Base-by-base conservation (phyloP, 345 rosid genomes). In the Sonneratia caseolaris region DNA sequence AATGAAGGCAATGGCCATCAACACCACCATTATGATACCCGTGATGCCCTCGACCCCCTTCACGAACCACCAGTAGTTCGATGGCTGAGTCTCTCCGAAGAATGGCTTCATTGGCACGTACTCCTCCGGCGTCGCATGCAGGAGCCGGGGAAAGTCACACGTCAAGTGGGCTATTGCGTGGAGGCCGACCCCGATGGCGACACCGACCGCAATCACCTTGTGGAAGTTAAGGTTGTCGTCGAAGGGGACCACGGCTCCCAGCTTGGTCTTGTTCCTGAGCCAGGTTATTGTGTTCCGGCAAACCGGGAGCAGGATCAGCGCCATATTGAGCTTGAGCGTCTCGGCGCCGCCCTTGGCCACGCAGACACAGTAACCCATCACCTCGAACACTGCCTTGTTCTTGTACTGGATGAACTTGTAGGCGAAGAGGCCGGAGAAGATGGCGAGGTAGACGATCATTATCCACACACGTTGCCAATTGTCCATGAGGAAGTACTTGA, bases 291-390 rank as follows among this genome's bases (percentile, higher is more conserved):
- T 90, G 76, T 92, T 92, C 3, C 97, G 82, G 79, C 96, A 92
- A 15, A 90, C 91, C 3, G 97, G 96, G 4, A 90, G 71, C 40
- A 92, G 73, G 62, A 92, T 90, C 71, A 92, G 80, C 42, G 96
- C 96, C 97, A 92, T 92, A 79, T 92, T 92, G 90, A 92, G 87
- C 69, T 90, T 92, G 38, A 82, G 87, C 0, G 89, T 90, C 85
- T 92, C 98, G 1, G 94, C 98, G 14, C 92, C 92, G 32, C 98
- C 96, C 75, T 92, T 90, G 42, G 98, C 98, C 3, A 90, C 40
- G 69, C 91, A 84, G 73, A 92, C 92, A n/a, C 98, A 92, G 35
- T 90, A 86, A 1, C 96, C 94, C 98, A 92, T 92, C 65, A 92
- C 88, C 9, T 22, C 82, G n/a, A 14, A 88, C 6, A 71, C 93